Percentiles rank a stretch among this genome's conserved stretches.
phyloP scores from a whole-genome alignment of 2,329 filamentous ascomycete species.

The Cladosporium oxysporum region DNA sequence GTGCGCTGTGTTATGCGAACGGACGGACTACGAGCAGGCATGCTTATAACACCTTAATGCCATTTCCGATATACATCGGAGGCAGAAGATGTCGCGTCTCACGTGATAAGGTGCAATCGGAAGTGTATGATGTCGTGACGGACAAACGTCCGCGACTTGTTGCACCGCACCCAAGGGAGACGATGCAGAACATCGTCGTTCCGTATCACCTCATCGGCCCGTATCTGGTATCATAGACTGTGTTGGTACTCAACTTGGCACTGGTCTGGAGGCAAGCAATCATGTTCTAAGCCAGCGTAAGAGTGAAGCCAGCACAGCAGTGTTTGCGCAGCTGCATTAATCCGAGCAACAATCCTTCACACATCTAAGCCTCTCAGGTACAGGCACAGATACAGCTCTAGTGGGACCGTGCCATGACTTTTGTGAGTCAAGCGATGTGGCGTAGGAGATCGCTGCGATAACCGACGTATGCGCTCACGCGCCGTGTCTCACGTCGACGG shows the following conservation, averaged over 20 bases:
- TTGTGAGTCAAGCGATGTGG: constrained; percentile 18
- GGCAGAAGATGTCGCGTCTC: not conserved
- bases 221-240: not conserved
- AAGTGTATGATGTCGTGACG: constrained; percentile 11
- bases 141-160: constrained; percentile 7
- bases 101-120: constrained; percentile 10
- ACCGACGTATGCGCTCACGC: not conserved
- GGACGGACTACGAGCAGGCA: not conserved
- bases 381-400: not conserved
- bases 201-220: not conserved
- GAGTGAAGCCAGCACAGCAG: not conserved
- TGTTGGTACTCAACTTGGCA: not conserved
- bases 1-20: not conserved
- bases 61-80: not conserved
- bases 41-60: not conserved
- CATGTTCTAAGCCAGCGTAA: not conserved
- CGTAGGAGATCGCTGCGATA: constrained; percentile 13
- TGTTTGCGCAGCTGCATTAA: not conserved
- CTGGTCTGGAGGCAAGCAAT: not conserved
- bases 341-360: not conserved
- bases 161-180: constrained; percentile 6
- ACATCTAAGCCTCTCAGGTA: not conserved
- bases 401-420: constrained; percentile 16
- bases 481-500: constrained; percentile 8
- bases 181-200: not conserved